Evolutionary conservation across 768 basidiomycete species (phyloP), one percentile per base, ranked within the genome.

Genomic region (Mycena rosella): DNA sequence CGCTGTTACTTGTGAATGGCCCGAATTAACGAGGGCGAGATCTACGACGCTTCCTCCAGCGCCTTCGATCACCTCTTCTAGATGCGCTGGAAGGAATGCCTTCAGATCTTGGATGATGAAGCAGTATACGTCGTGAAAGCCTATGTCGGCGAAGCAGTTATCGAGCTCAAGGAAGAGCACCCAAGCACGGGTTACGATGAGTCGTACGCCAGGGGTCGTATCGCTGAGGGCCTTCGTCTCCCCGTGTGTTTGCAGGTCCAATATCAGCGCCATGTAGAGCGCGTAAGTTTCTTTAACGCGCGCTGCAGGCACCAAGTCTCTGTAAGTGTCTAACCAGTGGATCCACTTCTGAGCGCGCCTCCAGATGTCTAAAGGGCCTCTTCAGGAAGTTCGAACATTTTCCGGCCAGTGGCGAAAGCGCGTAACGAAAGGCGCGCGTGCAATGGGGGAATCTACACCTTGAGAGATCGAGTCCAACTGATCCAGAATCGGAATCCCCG

Each of bases 41-140:
- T 27, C 24, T 5, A 9, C 5, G 14, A 30, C 20, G 32, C 27
- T 52, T 3, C 60, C 48, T 3, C 48, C 60, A 2, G 45, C 22
- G 24, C 60, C 60, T 8, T 51, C 60, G 24, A 51, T 52, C 18
- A 52, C 34, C 38, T 60, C 60, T 22, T 22, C 34, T 17, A 60
- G 22, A 18, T 60, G 14, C 1, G 3, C 18, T 18, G 34, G 48
- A 26, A 47, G 14, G 47, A 32, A 48, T 9, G 20, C 13, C 18
- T 38, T 34, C 48, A 60, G 38, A 40, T 60, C 30, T 4, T n/a
- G 15, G 22, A 22, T 14, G 18, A 44, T 2, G 42, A 44, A 20
- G 42, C 42, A 20, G 20, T 20, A 44, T 6, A 44, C 42, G 42
- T 44, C 42, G n/a, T 44, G 42, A n/a, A 44, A 44, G 42, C 42